Percentiles rank a stretch among this genome's conserved stretches.
Evolutionary conservation across 805 yeast genomes (phyloP).

Genomic region (Ogataea pignaliae): DNA sequence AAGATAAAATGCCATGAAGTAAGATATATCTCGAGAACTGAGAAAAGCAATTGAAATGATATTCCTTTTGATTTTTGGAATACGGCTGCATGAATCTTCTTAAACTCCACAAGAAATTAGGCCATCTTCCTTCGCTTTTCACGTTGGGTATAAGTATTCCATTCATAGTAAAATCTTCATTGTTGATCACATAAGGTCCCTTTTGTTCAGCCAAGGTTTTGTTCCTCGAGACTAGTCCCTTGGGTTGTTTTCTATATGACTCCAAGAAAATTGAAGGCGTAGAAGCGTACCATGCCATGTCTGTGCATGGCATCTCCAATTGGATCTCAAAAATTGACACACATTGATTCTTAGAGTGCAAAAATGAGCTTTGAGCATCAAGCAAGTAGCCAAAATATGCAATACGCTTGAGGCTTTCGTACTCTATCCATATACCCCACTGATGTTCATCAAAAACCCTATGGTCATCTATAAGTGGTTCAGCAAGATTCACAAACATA

Average conservation of each 20-base stretch:
- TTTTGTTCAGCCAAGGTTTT: slow-evolving; percentile 1
- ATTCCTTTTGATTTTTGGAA: slow-evolving; percentile 28
- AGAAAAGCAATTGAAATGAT: slow-evolving; percentile 31
- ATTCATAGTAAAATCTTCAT: slow-evolving; percentile 5
- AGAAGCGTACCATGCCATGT: slow-evolving; percentile 39
- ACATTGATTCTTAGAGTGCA: slow-evolving; percentile 29
- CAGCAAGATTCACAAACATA: slow-evolving; percentile 7
- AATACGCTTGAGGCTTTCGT: slow-evolving; percentile 40
- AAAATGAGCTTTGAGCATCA: slow-evolving; percentile 37
- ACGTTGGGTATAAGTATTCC: slow-evolving; percentile 21
- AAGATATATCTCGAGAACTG: slow-evolving; percentile 35
- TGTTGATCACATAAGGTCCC: slow-evolving; percentile 3
- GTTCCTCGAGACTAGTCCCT: slow-evolving; percentile 12
- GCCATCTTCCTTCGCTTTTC: slow-evolving; percentile 32
- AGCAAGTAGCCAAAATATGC: slow-evolving; percentile 38
- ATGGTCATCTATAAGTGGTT: slow-evolving; percentile 8
- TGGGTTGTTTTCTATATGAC: slow-evolving; percentile 27
- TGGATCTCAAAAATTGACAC: slow-evolving; percentile 40
- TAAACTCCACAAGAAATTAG: slow-evolving; percentile 32
- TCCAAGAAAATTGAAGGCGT: slow-evolving; percentile 19
- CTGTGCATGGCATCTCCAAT: slow-evolving; percentile 42
- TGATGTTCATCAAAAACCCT: slow-evolving; percentile 1
- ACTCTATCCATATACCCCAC: slow-evolving; percentile 45
- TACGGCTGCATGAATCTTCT: slow-evolving; percentile 31
- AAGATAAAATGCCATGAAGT: slow-evolving; percentile 33